Conservation (phyloP, 176 grass and related monocot genomes). For the Dendrocalamus sinicus region DNA sequence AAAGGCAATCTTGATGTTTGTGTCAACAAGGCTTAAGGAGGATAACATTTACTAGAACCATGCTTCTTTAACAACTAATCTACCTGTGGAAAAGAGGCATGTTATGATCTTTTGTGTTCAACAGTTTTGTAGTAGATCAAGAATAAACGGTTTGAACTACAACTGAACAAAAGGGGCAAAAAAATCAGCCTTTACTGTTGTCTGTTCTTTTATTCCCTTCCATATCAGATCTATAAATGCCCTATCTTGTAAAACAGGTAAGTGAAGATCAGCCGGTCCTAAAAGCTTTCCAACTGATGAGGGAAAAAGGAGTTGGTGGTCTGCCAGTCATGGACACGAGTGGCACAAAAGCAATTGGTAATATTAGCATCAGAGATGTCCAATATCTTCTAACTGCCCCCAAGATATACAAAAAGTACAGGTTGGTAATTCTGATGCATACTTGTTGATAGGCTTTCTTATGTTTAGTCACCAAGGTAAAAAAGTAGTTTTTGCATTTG, state of each 20-base stretch:
- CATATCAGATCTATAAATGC: not conserved
- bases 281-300: conserved; percentile 93
- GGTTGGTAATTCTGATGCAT: conserved; percentile 49
- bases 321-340: conserved; percentile 84
- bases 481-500: not conserved
- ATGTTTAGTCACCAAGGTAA: not conserved
- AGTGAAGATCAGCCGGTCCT: conserved; percentile 90
- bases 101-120: not conserved
- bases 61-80: not conserved
- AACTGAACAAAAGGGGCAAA: not conserved
- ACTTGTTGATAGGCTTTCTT: conserved; percentile 2
- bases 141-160: not conserved
- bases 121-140: not conserved
- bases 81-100: not conserved
- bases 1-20: not conserved
- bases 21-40: not conserved
- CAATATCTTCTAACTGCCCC: conserved; percentile 96
- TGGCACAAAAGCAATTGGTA: conserved; percentile 70
- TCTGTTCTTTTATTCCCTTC: not conserved
- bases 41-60: not conserved
- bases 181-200: not conserved
- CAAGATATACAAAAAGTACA: conserved; percentile 95
- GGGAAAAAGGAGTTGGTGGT: conserved; percentile 84
- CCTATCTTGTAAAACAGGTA: conserved; percentile 51
- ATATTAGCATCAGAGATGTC: conserved; percentile 98